Conservation (phyloP, 192 early-diverging fungal genomes). For the Piromyces finnis region DNA sequence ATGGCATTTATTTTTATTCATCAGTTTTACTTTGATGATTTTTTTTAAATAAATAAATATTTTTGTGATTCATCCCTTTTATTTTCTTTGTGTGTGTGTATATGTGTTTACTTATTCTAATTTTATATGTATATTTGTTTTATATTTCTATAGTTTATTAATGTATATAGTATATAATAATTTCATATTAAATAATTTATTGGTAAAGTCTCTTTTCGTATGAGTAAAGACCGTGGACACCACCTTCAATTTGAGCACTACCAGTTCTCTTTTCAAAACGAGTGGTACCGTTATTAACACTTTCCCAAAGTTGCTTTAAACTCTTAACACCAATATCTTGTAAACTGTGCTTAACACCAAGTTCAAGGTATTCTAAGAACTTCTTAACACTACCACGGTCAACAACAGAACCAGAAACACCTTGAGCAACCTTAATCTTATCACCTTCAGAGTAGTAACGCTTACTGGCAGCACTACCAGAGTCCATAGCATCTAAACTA, state of each 20-base stretch:
- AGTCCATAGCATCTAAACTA: conserved; percentile 90
- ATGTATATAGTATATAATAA: no score
- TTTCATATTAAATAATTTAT: background rate
- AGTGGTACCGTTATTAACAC: conserved; percentile 48
- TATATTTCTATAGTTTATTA: no score
- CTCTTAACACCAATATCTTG: conserved; percentile 85
- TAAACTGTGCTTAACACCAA: conserved; percentile 89
- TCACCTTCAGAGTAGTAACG: conserved; percentile 97
- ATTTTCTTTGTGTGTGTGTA: no score
- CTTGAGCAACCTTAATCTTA: conserved; percentile 95
- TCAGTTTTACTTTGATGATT: no score
- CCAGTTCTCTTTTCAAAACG: conserved; percentile 90
- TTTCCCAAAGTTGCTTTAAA: conserved; percentile 45
- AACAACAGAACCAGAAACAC: conserved; percentile 89
- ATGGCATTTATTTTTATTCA: no score
- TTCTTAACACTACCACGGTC: conserved; percentile 93
- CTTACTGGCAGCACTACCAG: conserved; percentile 25
- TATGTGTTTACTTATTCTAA: no score
- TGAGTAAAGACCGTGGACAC: conserved; percentile 76
- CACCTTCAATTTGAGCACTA: conserved; percentile 88
- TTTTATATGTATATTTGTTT: no score
- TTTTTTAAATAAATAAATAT: no score
- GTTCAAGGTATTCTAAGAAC: conserved; percentile 77
- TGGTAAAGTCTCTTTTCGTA: conserved; percentile 57
- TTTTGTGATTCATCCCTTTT: no score